Percentiles rank a stretch among this genome's conserved stretches.
Evolutionary conservation across 2,329 filamentous ascomycete genomes (phyloP).

Genomic region (Fusarium sp.): DNA sequence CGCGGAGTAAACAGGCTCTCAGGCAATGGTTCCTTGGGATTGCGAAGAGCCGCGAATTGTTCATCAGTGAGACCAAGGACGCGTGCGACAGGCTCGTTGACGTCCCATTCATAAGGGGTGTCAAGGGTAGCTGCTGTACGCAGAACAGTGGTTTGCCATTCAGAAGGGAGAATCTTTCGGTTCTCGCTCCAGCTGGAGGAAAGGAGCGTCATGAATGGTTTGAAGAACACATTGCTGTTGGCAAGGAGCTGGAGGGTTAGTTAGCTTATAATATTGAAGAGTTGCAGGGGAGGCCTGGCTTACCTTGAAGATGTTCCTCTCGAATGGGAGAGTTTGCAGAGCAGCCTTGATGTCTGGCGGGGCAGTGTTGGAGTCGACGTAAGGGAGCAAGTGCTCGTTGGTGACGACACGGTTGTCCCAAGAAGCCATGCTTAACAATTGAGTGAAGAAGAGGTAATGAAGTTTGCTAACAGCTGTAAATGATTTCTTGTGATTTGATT

Average conservation of each 20-base stretch:
- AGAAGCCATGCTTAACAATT: neutral
- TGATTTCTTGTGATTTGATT: neutral
- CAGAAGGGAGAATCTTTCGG: constrained; percentile 2
- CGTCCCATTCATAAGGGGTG: constrained; percentile 15
- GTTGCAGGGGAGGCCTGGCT: accelerated
- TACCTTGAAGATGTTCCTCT: constrained; percentile 22
- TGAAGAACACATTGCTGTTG: constrained; percentile 3
- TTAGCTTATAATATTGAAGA: accelerated
- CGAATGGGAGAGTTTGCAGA: constrained; percentile 10
- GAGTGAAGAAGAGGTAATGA: too few species aligned
- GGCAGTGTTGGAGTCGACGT: neutral
- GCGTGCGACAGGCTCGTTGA: constrained; percentile 7
- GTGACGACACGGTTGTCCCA: constrained; percentile 2
- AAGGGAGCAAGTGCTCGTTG: constrained; percentile 11
- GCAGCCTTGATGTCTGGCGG: constrained; percentile 11
- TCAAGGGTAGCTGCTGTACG: constrained; percentile 1
- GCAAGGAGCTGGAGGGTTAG: neutral
- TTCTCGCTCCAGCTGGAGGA: constrained; percentile 10
- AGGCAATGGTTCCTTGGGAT: neutral
- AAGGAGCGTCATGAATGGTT: constrained; percentile 12
- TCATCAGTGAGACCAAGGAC: constrained; percentile 3
- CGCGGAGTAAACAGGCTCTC: neutral
- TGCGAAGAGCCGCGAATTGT: constrained; percentile 1
- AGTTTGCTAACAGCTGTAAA: neutral
- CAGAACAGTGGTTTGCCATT: constrained; percentile 8